Base-by-base conservation (phyloP, 768 basidiomycete species). In the Amyloporia xantha region DNA sequence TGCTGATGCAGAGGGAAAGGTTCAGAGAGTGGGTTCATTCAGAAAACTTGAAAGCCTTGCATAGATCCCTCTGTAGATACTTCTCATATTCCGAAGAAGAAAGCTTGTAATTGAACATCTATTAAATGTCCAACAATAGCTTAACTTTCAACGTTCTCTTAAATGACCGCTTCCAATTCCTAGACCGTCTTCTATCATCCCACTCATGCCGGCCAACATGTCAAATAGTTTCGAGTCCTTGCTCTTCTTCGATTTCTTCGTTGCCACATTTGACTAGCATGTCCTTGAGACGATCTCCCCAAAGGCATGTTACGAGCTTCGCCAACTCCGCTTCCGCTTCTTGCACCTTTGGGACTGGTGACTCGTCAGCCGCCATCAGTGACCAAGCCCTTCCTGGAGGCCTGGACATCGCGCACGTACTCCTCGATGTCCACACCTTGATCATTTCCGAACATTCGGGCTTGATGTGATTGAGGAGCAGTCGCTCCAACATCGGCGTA, bases 401-500 rank as follows among this genome's bases (percentile, higher is more conserved):
- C 51, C 15, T 56, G 54, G 27, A 62, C 73, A 48, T 64, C 67
- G 33, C 82, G 79, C 26, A 78, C 72, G 56, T 87, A 67, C 54
- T 81, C 77, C 57, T 84, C 79, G 33, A 93, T 87, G 44, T 86
- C 84, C 81, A 96, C n/a, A n/a, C n/a, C n/a, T n/a, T 91, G 19
- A 69, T 72, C 67, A 84, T 85, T 67, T 94, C 88, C 27, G 91
- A 66, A 55, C 81, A 85, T 51, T 79, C 72, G 0, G 93, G 93
- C 38, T 84, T 82, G 54, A 84, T 66, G 53, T 88, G 75, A 30
- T 76, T 78, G 0, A 95, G 93, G 2, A 98, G 69, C 10, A 99
- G 71, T 0, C 91, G 86, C n/a, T 50, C 83, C 79, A 44, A 95
- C 89, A 62, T 99, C 96, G n/a, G 76, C 82, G 59, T 92, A 99